phyloP scores from a whole-genome alignment of 2,329 filamentous ascomycete genomes.

The Cladosporium austrohemisphaericum region DNA sequence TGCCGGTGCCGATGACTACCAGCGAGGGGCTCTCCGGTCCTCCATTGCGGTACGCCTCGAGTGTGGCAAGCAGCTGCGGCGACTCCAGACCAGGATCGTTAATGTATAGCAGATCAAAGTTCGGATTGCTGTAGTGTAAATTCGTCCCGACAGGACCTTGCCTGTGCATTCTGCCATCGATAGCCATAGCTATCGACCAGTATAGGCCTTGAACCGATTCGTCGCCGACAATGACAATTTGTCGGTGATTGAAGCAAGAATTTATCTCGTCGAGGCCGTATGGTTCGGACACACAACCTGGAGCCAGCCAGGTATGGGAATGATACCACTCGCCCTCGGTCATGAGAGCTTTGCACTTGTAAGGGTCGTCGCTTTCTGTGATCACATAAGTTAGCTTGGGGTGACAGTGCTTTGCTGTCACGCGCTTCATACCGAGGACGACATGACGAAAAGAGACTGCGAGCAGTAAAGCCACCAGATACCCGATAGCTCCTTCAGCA shows the following conservation, averaged over 20 bases:
- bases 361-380: constrained; percentile 40
- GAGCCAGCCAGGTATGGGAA: constrained; percentile 54
- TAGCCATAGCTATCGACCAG: constrained; percentile 52
- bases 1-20: constrained; percentile 52
- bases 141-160: constrained; percentile 38
- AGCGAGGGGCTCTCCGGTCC: constrained; percentile 37
- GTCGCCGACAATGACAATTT: constrained; percentile 60
- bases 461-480: constrained; percentile 2
- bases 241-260: constrained; percentile 50
- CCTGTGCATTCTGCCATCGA: constrained; percentile 40
- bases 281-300: constrained; percentile 56
- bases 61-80: constrained; percentile 39
- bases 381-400: background rate
- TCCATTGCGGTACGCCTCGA: constrained; percentile 37
- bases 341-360: constrained; percentile 52
- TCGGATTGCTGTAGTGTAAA: constrained; percentile 42
- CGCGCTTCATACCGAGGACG: background rate
- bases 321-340: constrained; percentile 52
- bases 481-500: background rate
- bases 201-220: constrained; percentile 58
- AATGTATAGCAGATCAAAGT: constrained; percentile 52
- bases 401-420: background rate
- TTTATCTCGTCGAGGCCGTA: constrained; percentile 53
- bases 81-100: constrained; percentile 63
- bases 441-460: background rate